Evolutionary conservation across 129 eudicot species (phyloP).

Genomic region (Deinandra increscens): DNA sequence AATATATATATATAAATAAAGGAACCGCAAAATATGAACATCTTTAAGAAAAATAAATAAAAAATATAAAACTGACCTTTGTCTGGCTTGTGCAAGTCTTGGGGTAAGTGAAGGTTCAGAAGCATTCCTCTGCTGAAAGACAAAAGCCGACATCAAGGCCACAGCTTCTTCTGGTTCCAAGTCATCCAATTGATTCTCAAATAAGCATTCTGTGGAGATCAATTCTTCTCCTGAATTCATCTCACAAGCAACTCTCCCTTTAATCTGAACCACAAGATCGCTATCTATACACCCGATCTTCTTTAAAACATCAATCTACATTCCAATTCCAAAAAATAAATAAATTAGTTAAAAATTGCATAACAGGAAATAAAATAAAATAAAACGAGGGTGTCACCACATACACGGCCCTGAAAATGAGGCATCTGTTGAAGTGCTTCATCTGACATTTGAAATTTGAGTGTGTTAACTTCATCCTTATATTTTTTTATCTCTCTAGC

Average conservation of each 20-base stretch:
- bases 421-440: conserved; percentile 99
- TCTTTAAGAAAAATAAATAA: neutral
- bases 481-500: conserved; percentile 65
- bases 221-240: conserved; percentile 99
- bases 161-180: conserved; percentile 99
- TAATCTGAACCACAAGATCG: conserved; percentile 87
- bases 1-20: neutral
- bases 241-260: conserved; percentile 99
- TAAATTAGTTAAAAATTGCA: too few species aligned
- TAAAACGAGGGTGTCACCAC: conserved; percentile 15
- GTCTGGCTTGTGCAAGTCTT: conserved; percentile 69
- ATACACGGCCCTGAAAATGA: conserved; percentile 98
- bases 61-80: conserved; percentile 45
- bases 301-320: conserved; percentile 90
- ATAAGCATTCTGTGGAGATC: conserved; percentile 97
- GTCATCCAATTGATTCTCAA: conserved; percentile 89
- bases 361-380: too few species aligned
- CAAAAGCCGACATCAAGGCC: conserved; percentile 96
- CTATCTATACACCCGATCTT: conserved; percentile 87
- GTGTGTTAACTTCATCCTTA: conserved; percentile 64
- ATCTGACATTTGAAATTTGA: conserved; percentile 92
- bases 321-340: neutral
- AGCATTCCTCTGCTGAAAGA: conserved; percentile 93
- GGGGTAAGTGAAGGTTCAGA: conserved; percentile 95
- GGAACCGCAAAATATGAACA: neutral